Conservation (phyloP, 1,284 basidiomycete genomes). For the Irpex sp. region DNA sequence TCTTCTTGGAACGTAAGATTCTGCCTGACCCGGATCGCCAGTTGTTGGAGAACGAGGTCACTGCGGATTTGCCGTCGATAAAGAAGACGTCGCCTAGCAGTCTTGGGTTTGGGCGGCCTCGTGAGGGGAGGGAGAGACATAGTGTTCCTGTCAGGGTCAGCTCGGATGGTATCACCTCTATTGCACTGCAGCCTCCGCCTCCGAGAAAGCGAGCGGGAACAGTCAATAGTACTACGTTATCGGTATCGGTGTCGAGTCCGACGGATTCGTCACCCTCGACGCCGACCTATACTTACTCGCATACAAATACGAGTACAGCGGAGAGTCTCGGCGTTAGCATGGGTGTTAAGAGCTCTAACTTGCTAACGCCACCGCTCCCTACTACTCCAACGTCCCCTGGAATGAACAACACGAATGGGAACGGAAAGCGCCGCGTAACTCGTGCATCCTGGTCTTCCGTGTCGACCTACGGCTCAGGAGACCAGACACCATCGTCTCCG, state of each 20-base stretch:
- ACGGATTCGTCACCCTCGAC: slow-evolving; percentile 1
- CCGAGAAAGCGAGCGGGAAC: slow-evolving; percentile 48
- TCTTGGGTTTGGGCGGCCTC: not conserved
- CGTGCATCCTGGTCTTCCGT: slow-evolving; percentile 45
- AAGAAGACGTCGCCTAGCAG: not conserved
- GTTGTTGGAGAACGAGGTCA: slow-evolving; percentile 9
- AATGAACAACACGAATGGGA: slow-evolving; percentile 31
- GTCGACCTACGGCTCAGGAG: slow-evolving; percentile 46
- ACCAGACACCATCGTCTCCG: slow-evolving; percentile 21
- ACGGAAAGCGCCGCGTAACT: slow-evolving; percentile 26
- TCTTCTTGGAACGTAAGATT: slow-evolving; percentile 44
- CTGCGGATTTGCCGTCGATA: not conserved
- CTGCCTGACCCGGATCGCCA: slow-evolving; percentile 37
- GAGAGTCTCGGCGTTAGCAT: slow-evolving; percentile 34
- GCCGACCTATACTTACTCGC: slow-evolving; percentile 21
- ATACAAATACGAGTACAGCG: slow-evolving; percentile 29
- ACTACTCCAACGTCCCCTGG: slow-evolving; percentile 12
- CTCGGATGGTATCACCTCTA: slow-evolving; percentile 20
- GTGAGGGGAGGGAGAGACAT: not conserved
- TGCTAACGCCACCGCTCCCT: slow-evolving; percentile 6
- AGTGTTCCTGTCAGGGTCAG: slow-evolving; percentile 11
- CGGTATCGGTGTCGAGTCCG: slow-evolving; percentile 10
- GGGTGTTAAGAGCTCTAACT: slow-evolving; percentile 22
- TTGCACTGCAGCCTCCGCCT: slow-evolving; percentile 55
- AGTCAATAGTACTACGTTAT: slow-evolving; percentile 4